Evolutionary conservation across 345 rosid species (phyloP).

Genomic region (Anacardium occidentale): DNA sequence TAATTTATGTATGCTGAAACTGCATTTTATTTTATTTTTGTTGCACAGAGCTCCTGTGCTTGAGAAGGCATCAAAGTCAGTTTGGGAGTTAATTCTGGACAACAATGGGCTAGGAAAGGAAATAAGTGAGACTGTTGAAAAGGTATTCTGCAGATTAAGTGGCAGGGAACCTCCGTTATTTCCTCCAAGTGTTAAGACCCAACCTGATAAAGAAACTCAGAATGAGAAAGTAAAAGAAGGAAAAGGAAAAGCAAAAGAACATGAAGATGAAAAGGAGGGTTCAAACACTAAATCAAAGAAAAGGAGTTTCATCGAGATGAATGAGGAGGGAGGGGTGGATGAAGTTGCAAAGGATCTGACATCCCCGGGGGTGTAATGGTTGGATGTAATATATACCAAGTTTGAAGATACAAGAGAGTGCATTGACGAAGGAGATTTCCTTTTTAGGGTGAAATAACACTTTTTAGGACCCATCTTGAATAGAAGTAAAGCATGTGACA

Average conservation of each 20-base stretch:
- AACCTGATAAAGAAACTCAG: slow-evolving; percentile 32
- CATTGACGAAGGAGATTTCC: not conserved
- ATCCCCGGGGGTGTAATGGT: slow-evolving; percentile 25
- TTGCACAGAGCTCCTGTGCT: slow-evolving; percentile 71
- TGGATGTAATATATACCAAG: slow-evolving; percentile 17
- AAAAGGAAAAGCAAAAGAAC: slow-evolving; percentile 22
- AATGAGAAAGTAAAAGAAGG: slow-evolving; percentile 39
- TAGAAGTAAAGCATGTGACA: not conserved
- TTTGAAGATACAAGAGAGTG: slow-evolving; percentile 7
- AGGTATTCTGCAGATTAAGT: slow-evolving; percentile 70
- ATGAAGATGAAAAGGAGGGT: slow-evolving; percentile 35
- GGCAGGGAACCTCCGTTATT: slow-evolving; percentile 74
- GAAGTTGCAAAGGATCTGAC: slow-evolving; percentile 36
- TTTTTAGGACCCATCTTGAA: slow-evolving; percentile 5
- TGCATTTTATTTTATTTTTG: slow-evolving; percentile 2
- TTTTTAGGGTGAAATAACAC: not conserved
- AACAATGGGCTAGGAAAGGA: slow-evolving; percentile 71
- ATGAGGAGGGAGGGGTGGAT: slow-evolving; percentile 32
- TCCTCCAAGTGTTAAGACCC: slow-evolving; percentile 42
- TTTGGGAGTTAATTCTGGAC: slow-evolving; percentile 94
- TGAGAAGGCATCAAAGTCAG: slow-evolving; percentile 95
- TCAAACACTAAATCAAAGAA: slow-evolving; percentile 55
- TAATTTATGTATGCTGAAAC: not conserved
- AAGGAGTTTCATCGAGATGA: slow-evolving; percentile 50
- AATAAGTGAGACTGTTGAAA: slow-evolving; percentile 60